These are phyloP conservation scores for Erythrophleum fordii DNA, from an alignment of 306 rosid species.

Conservation along the genomic window DNA sequence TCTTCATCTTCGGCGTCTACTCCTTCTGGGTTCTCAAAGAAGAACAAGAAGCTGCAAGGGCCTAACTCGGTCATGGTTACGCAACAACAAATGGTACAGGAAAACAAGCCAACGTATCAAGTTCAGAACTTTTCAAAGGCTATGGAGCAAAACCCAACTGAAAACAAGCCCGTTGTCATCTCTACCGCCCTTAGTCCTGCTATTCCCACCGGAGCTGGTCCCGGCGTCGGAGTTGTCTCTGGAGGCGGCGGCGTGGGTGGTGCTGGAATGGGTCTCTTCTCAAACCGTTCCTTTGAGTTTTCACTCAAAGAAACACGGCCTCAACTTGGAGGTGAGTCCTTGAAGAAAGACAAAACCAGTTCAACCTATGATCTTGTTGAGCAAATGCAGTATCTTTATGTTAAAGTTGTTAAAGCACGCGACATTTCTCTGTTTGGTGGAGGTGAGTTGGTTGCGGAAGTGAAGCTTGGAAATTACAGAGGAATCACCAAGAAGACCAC, in stretches of 20 bases:
- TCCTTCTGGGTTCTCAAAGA: constrained; percentile 50
- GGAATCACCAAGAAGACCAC: constrained; percentile 59
- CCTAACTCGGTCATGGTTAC: constrained; percentile 37
- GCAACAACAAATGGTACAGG: constrained; percentile 46
- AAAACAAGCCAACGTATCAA: constrained; percentile 40
- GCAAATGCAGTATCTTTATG: constrained; percentile 68
- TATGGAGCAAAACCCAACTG: constrained; percentile 45
- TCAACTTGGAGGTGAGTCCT: constrained; percentile 61
- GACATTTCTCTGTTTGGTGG: constrained; percentile 50
- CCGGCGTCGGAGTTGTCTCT: constrained; percentile 13
- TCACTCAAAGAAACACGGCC: constrained; percentile 67
- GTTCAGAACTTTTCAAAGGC: constrained; percentile 45
- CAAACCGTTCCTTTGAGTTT: constrained; percentile 51
- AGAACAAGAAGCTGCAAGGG: constrained; percentile 52
- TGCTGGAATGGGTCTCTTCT: constrained; percentile 32
- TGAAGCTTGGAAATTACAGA: constrained; percentile 66
- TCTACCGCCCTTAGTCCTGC: constrained; percentile 42
- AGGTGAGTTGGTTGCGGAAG: constrained; percentile 61
- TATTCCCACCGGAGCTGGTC: constrained; percentile 22
- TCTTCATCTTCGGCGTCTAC: constrained; percentile 35
- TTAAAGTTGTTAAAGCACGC: constrained; percentile 52
- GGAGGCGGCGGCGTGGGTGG: background rate
- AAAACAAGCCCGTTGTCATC: constrained; percentile 51
- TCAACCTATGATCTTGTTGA: constrained; percentile 69
- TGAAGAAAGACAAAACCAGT: constrained; percentile 59